These are phyloP conservation scores for Syzygium jambos DNA, from an alignment of 345 rosid genomes.

Conservation along the genomic window DNA sequence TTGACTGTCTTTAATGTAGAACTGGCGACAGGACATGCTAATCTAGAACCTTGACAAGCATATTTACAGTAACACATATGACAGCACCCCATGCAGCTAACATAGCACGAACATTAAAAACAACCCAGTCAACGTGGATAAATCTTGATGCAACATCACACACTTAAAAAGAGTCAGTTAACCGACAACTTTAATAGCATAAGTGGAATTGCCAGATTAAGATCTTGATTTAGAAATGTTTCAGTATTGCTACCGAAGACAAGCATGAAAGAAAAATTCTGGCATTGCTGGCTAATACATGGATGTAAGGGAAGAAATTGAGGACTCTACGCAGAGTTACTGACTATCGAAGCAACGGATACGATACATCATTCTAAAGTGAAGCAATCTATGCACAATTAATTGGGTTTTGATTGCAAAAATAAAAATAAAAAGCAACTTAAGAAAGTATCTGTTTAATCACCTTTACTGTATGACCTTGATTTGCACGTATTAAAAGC, in stretches of 20 bases:
- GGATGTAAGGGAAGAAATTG: not conserved
- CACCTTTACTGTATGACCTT: slow-evolving; percentile 69
- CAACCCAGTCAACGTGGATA: not conserved
- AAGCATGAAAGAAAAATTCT: not conserved
- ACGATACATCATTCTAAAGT: not conserved
- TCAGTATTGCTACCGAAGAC: not conserved
- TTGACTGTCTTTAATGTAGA: not conserved
- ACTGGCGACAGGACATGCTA: not conserved
- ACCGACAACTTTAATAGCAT: not conserved
- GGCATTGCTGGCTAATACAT: not conserved
- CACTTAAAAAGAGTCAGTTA: not conserved
- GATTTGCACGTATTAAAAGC: slow-evolving; percentile 83
- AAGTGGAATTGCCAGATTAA: not conserved
- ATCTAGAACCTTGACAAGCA: not conserved
- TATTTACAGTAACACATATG: not conserved
- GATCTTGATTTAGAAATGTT: not conserved
- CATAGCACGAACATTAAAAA: not conserved
- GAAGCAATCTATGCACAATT: not conserved
- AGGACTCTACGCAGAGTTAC: not conserved
- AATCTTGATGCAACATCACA: not conserved
- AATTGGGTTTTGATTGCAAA: not conserved
- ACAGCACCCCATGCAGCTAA: not conserved
- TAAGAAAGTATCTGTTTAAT: not conserved
- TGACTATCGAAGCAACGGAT: not conserved
- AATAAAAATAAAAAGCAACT: not conserved